Percentiles rank a stretch among this genome's conserved stretches.
phyloP scores from a whole-genome alignment of 257 asterid genomes.

The Solanum medicagineum region DNA sequence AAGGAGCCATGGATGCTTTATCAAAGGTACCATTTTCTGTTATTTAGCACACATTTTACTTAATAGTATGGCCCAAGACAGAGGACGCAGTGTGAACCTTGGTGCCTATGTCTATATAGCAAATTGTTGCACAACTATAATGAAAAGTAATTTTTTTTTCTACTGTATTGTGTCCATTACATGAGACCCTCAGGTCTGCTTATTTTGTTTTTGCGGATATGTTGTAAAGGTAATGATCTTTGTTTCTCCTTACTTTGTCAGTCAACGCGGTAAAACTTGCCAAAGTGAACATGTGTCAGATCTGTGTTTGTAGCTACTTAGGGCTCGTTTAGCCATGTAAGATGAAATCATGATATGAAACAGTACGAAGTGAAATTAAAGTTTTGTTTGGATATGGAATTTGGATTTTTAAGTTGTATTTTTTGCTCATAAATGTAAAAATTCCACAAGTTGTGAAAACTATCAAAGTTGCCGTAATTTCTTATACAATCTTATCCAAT shows the following conservation, averaged over 20 bases:
- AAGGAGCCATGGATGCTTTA: conserved; percentile 99
- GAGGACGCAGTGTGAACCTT: not conserved
- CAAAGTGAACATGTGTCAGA: not conserved
- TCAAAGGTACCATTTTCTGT: conserved; percentile 54
- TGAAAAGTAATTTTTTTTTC: not conserved
- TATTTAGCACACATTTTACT: not conserved
- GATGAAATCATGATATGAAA: no score
- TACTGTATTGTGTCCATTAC: not conserved
- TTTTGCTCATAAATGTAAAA: no score
- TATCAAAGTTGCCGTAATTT: no score
- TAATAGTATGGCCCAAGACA: not conserved
- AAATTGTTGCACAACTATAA: not conserved
- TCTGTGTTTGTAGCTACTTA: not conserved
- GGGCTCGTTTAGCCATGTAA: no score
- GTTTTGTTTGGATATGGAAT: no score
- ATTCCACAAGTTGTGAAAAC: no score
- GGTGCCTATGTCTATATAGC: not conserved
- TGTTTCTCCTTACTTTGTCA: not conserved
- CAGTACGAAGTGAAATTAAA: no score
- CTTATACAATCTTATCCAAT: no score
- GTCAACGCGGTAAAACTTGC: not conserved
- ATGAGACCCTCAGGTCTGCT: not conserved
- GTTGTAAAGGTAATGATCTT: not conserved
- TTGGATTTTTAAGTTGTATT: no score
- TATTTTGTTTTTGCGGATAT: not conserved